Percentiles rank a stretch among this genome's conserved stretches.
Conservation (phyloP, 768 basidiomycete genomes). For the Heimioporus sp. region DNA sequence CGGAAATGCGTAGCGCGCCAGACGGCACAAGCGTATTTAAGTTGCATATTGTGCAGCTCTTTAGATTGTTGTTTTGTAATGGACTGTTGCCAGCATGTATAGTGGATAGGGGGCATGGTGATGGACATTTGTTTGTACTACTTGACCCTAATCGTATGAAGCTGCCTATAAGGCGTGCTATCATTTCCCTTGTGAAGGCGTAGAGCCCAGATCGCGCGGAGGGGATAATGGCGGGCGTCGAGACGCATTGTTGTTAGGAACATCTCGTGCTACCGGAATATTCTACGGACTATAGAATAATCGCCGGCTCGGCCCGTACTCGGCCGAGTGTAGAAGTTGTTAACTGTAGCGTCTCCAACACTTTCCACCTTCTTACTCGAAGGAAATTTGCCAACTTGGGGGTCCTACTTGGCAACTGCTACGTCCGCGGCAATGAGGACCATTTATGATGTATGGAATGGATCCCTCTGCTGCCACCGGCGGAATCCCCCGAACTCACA, state of each 20-base stretch:
- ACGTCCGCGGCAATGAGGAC: background rate
- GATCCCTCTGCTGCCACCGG: background rate
- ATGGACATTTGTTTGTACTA: conserved; percentile 1
- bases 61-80: background rate
- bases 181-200: too few relatives aligned
- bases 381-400: conserved; percentile 2
- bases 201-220: too few relatives aligned
- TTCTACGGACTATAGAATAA: too few relatives aligned
- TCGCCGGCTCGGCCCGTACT: too few relatives aligned
- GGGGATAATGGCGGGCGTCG: too few relatives aligned
- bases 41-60: background rate
- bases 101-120: background rate
- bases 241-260: too few relatives aligned
- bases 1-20: background rate
- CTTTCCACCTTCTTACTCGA: background rate
- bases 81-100: conserved; percentile 1
- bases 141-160: background rate
- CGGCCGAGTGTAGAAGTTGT: too few relatives aligned
- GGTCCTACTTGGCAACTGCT: background rate
- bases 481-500: background rate
- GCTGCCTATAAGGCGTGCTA: conserved; percentile 6
- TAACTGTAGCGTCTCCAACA: too few relatives aligned
- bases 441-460: background rate
- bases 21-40: background rate
- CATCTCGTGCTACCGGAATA: too few relatives aligned